Conservation (phyloP, 345 rosid genomes). For the Linum lewisii region DNA sequence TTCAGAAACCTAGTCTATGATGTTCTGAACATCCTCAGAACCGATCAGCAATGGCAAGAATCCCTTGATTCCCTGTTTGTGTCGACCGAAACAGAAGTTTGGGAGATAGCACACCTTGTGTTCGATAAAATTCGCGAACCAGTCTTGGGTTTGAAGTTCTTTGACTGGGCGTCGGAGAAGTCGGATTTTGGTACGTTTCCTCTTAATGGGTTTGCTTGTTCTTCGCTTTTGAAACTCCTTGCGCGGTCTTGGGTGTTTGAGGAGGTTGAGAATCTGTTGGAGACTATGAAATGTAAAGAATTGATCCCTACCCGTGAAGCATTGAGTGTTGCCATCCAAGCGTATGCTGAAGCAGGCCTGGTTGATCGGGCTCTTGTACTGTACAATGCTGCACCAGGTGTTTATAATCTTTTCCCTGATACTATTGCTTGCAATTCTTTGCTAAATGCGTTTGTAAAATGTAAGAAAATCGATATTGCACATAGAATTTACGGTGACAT, state of each 20-base stretch:
- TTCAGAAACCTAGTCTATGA: slow-evolving; percentile 36
- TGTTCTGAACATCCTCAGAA: slow-evolving; percentile 42
- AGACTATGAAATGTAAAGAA: slow-evolving; percentile 31
- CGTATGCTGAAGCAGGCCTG: slow-evolving; percentile 43
- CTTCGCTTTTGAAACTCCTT: slow-evolving; percentile 67
- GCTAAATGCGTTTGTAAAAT: slow-evolving; percentile 36
- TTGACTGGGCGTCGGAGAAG: slow-evolving; percentile 39
- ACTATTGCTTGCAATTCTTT: slow-evolving; percentile 59
- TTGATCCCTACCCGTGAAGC: slow-evolving; percentile 49
- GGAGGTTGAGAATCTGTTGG: slow-evolving; percentile 38
- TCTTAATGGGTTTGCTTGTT: slow-evolving; percentile 45
- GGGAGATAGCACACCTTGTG: slow-evolving; percentile 52
- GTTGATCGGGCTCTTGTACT: slow-evolving; percentile 45
- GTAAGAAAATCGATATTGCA: slow-evolving; percentile 33
- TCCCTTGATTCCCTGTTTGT: slow-evolving; percentile 33
- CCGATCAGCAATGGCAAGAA: slow-evolving; percentile 35
- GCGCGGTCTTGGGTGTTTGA: slow-evolving; percentile 40
- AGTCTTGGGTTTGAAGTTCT: slow-evolving; percentile 50
- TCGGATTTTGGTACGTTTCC: slow-evolving; percentile 15
- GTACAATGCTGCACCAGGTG: slow-evolving; percentile 26
- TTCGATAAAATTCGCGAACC: slow-evolving; percentile 56
- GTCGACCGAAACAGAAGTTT: slow-evolving; percentile 27
- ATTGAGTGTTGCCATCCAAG: slow-evolving; percentile 40
- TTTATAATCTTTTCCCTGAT: slow-evolving; percentile 35
- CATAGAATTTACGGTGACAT: slow-evolving; percentile 53